Percentiles rank a stretch among this genome's conserved stretches.
These are phyloP conservation scores for Venturia asperata DNA, from an alignment of 2,329 filamentous ascomycete genomes.

Conservation along the genomic window DNA sequence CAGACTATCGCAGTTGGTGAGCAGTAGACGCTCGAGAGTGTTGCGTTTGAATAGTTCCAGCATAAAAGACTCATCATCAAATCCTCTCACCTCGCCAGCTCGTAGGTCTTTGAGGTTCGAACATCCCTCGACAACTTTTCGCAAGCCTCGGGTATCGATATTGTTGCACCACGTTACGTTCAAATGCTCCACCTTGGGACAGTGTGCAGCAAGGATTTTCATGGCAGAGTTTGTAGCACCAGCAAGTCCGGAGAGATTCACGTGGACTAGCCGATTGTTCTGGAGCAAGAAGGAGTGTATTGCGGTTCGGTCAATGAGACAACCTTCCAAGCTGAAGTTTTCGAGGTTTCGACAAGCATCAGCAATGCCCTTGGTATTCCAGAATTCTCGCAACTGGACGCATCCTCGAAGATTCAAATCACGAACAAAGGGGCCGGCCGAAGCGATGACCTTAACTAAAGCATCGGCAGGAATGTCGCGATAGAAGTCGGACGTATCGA, in stretches of 20 bases:
- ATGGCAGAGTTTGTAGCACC: conserved; percentile 78
- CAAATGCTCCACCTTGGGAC: conserved; percentile 71
- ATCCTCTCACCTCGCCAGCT: conserved; percentile 73
- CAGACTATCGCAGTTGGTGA: conserved; percentile 73
- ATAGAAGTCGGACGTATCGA: conserved; percentile 83
- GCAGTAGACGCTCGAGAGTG: conserved; percentile 69
- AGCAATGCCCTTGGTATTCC: conserved; percentile 68
- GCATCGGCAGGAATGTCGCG: conserved; percentile 76
- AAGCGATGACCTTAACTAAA: conserved; percentile 74
- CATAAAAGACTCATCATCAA: conserved; percentile 67
- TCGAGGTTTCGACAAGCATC: conserved; percentile 80
- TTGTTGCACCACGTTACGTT: conserved; percentile 93
- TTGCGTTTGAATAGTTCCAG: conserved; percentile 71
- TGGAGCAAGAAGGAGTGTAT: conserved; percentile 72
- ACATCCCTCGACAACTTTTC: conserved; percentile 65
- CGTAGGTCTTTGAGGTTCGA: conserved; percentile 68
- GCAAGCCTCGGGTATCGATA: conserved; percentile 70
- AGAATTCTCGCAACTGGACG: conserved; percentile 77
- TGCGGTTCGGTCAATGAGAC: conserved; percentile 70
- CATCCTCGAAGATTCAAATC: conserved; percentile 88
- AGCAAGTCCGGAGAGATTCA: conserved; percentile 77
- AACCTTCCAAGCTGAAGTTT: conserved; percentile 83
- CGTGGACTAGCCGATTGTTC: conserved; percentile 70
- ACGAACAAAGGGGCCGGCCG: conserved; percentile 82
- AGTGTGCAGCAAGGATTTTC: conserved; percentile 76